Conservation (phyloP, 495 filamentous ascomycete genomes). For the Rostrohypoxylon terebratum region DNA sequence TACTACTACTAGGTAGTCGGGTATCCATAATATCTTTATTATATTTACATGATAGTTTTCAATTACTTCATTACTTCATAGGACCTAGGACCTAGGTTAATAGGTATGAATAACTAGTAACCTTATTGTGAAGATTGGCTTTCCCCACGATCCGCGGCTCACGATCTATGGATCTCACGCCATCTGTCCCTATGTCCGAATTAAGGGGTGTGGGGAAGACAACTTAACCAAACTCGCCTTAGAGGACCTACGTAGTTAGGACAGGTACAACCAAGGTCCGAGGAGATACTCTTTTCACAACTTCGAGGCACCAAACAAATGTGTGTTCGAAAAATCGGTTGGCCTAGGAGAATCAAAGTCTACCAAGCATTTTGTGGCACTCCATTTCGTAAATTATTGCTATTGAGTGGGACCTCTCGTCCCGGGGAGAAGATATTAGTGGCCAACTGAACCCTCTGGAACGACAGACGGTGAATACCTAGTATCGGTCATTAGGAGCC, state of each 20-base stretch:
- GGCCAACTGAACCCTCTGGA: background rate
- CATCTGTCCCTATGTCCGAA: conserved; percentile 17
- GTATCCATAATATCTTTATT: no score
- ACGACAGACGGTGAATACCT: background rate
- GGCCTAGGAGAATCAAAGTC: background rate
- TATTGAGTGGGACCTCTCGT: background rate
- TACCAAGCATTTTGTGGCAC: background rate
- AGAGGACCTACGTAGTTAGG: no score
- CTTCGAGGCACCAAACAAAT: background rate
- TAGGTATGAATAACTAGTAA: no score
- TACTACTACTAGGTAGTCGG: background rate
- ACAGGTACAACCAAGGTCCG: conserved; percentile 23
- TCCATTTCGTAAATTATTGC: conserved; percentile 7
- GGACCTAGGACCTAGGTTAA: no score
- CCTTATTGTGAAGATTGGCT: background rate
- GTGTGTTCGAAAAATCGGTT: background rate
- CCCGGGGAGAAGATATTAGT: background rate
- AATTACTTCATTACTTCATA: no score
- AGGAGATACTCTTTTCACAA: conserved; percentile 29
- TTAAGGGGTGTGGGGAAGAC: background rate
- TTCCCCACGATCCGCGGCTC: background rate
- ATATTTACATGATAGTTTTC: no score
- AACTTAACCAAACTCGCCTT: background rate
- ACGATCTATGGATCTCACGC: background rate
- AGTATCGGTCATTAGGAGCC: background rate